Evolutionary conservation across 768 basidiomycete species (phyloP), one percentile per base, ranked within the genome.

Genomic region (Podaxis rugospora): DNA sequence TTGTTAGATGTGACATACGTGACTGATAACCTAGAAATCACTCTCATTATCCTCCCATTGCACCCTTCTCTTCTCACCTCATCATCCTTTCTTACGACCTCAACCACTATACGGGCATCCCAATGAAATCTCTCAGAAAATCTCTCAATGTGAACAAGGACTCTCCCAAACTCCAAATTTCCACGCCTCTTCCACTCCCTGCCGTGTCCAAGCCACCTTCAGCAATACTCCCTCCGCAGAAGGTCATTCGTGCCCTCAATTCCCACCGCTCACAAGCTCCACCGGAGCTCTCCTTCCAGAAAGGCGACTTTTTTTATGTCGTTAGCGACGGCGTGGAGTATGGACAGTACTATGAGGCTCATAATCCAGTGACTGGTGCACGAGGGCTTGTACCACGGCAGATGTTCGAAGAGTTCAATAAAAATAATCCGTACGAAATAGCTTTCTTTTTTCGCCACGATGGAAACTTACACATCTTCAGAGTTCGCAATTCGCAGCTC

Each of bases 271-370:
- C 92, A 2, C 79, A 82, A 61, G 82, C 85, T 0, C 93, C 95
- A 1, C 88, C 92, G 70, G 88, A 98, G 66, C 86, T 99, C 46
- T 84, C 91, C 32, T 98, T 98, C 73, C 79, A 84, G 65, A 90
- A 91, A 75, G 97, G 97, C 64, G 97, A 99, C 76, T 97, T 98
- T 76, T 98, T 98, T 80, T 92, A 98, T 74, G 96, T 98, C 53
- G 80, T 93, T 37, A 85, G 84, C 61, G 94, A 97, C 67, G 75
- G 83, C 16, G 81, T 85, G 52, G 67, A 75, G 44, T 69, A 78
- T 18, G 80, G 78, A 2, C 74, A 77, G 50, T 98, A 90, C 88
- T 99, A 93, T 69, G 92, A 98, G 71, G 97, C 94, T 3, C 87
- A 95, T 71, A 98, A 99, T 70, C 97, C 96, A 11, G 81, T 94